A percentile compares a stretch with the other conserved stretches of the same genome.
These are phyloP conservation scores for Linnemannia schmuckeri DNA, from an alignment of 192 early-diverging fungal species.

Conservation along the genomic window DNA sequence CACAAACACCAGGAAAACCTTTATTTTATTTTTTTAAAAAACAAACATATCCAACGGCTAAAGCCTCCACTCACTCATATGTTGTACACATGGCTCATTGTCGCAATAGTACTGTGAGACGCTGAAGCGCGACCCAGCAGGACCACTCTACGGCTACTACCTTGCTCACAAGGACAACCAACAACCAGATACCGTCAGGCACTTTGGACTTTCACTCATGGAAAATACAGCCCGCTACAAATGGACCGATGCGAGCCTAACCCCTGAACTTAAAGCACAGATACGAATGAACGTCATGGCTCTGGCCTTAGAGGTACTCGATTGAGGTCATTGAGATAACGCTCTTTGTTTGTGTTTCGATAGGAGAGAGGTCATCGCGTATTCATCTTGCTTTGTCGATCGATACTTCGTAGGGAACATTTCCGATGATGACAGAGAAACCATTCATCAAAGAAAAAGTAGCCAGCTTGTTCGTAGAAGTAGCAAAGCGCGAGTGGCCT, in stretches of 20 bases:
- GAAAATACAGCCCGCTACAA: constrained; percentile 67
- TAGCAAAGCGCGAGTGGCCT: constrained; percentile 75
- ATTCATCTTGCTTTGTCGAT: background rate
- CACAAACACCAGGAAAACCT: background rate
- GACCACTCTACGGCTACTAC: constrained; percentile 66
- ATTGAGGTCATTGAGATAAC: background rate
- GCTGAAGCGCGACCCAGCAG: constrained; percentile 60
- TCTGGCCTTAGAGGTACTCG: constrained; percentile 47
- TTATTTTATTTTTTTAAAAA: background rate
- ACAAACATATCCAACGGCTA: background rate
- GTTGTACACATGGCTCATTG: background rate
- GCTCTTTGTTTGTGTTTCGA: background rate
- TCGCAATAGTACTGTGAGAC: constrained; percentile 60
- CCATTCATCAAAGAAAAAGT: constrained; percentile 74
- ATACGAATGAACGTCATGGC: constrained; percentile 58
- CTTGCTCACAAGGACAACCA: constrained; percentile 65
- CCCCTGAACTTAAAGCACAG: constrained; percentile 38
- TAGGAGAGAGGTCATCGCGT: background rate
- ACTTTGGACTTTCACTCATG: constrained; percentile 74
- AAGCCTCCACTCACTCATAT: background rate
- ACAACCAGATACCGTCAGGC: constrained; percentile 62
- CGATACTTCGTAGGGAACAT: constrained; percentile 35
- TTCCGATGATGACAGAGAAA: constrained; percentile 55
- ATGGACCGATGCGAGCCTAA: constrained; percentile 65
- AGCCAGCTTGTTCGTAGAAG: constrained; percentile 66